Percentiles rank a stretch among this genome's conserved stretches.
Evolutionary conservation across 2,329 filamentous ascomycete species (phyloP).

Genomic region (Aspergillus persii): DNA sequence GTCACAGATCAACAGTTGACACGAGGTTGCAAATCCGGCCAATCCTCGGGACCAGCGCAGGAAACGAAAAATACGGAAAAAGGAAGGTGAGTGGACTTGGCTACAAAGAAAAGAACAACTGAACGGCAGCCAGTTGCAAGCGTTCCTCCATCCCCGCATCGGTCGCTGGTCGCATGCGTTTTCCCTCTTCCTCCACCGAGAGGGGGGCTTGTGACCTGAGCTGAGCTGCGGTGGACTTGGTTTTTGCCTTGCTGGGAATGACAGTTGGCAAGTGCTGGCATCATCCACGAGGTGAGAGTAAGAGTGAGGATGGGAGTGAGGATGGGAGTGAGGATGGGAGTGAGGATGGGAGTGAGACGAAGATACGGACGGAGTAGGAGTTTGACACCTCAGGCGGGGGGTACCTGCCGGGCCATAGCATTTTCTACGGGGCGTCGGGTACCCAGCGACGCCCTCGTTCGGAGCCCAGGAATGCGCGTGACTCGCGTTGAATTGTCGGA

Average conservation of each 20-base stretch:
- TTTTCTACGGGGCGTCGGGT: not conserved
- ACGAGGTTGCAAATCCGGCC: not conserved
- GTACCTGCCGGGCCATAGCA: not conserved
- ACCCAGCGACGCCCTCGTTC: not conserved
- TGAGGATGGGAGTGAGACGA: not conserved
- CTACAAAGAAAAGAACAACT: no score
- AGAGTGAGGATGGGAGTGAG: not conserved
- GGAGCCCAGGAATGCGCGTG: not conserved
- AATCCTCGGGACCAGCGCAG: not conserved
- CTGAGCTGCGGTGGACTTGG: constrained; percentile 2
- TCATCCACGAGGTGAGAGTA: not conserved
- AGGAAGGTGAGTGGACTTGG: constrained; percentile 1
- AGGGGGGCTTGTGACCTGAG: constrained; percentile 14
- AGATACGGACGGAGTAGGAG: not conserved
- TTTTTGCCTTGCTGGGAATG: not conserved
- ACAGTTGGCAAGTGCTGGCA: constrained; percentile 10
- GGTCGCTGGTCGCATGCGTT: constrained; percentile 4
- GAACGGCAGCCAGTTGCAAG: constrained; percentile 23
- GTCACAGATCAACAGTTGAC: not conserved
- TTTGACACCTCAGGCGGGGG: constrained; percentile 1
- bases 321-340: no score
- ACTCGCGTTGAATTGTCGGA: not conserved
- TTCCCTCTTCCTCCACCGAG: not conserved
- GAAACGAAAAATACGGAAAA: not conserved
- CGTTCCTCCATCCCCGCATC: constrained; percentile 28